phyloP scores from a whole-genome alignment of 768 basidiomycete genomes.

The Mycena crocata region DNA sequence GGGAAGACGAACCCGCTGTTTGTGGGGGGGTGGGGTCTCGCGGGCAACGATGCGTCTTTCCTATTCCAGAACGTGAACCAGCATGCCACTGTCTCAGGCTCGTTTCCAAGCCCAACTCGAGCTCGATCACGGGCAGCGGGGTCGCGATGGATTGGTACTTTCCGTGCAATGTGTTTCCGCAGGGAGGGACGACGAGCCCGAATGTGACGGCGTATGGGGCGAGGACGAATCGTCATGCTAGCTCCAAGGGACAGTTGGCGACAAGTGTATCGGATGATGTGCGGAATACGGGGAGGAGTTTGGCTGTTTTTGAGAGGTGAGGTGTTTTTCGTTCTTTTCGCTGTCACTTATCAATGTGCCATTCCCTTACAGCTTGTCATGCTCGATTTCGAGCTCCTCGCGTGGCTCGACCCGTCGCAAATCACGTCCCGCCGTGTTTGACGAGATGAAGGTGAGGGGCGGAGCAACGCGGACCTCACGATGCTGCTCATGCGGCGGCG shows the following conservation, averaged over 20 bases:
- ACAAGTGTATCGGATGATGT: slow-evolving; percentile 95
- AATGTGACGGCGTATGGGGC: slow-evolving; percentile 79
- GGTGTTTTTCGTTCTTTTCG: slow-evolving; percentile 46
- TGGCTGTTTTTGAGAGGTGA: slow-evolving; percentile 95
- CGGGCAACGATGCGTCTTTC: slow-evolving; percentile 92
- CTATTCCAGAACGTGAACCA: slow-evolving; percentile 94
- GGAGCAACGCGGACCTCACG: slow-evolving; percentile 88
- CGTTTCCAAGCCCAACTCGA: slow-evolving; percentile 77
- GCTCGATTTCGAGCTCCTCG: slow-evolving; percentile 87
- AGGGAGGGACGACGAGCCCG: slow-evolving; percentile 67
- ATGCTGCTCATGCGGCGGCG: slow-evolving; percentile 84
- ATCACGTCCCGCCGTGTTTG: slow-evolving; percentile 86
- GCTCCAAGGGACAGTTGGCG: slow-evolving; percentile 68
- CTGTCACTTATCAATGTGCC: neutral
- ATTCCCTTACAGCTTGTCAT: slow-evolving; percentile 68
- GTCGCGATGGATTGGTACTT: slow-evolving; percentile 91
- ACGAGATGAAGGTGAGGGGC: slow-evolving; percentile 78
- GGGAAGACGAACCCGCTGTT: slow-evolving; percentile 88
- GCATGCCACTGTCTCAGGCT: slow-evolving; percentile 81
- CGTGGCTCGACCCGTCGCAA: slow-evolving; percentile 85
- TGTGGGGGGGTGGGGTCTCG: slow-evolving; percentile 78
- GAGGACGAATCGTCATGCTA: slow-evolving; percentile 79
- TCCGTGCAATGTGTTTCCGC: slow-evolving; percentile 93
- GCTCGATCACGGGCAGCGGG: slow-evolving; percentile 70
- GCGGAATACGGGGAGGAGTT: slow-evolving; percentile 71